Evolutionary conservation across 176 grass and related monocot species (phyloP).

Genomic region (Oryza longistaminata): DNA sequence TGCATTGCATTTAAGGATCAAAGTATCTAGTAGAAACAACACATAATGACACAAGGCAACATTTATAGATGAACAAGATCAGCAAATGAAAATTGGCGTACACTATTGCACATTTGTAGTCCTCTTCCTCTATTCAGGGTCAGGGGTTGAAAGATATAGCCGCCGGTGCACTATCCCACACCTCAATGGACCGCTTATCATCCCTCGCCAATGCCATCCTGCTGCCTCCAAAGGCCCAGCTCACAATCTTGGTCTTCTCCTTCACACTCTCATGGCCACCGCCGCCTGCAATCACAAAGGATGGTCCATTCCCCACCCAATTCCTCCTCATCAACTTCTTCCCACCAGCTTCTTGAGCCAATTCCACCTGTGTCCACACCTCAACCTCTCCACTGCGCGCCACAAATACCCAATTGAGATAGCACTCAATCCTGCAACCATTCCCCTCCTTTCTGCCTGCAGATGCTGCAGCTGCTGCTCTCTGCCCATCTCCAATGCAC

Average conservation of each 20-base stretch:
- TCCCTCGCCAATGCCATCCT: constrained; percentile 76
- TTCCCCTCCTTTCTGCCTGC: constrained; percentile 62
- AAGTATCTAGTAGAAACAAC: not conserved
- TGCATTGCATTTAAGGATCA: constrained; percentile 11
- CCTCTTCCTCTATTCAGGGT: constrained; percentile 1
- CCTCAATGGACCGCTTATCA: constrained; percentile 57
- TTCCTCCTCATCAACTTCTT: constrained; percentile 85
- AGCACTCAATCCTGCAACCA: constrained; percentile 63
- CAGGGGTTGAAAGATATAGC: constrained; percentile 2
- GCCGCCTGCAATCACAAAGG: not conserved
- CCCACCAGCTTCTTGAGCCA: constrained; percentile 38
- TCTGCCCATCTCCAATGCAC: constrained; percentile 48
- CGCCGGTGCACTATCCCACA: constrained; percentile 64
- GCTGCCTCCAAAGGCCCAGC: constrained; percentile 72
- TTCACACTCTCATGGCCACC: not conserved
- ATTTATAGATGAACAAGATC: constrained; percentile 14
- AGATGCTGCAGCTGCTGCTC: not conserved
- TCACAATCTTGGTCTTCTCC: constrained; percentile 59
- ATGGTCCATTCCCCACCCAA: constrained; percentile 55
- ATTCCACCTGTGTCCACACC: constrained; percentile 68
- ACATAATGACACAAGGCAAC: not conserved
- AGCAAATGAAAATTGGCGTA: not conserved
- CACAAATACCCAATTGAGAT: constrained; percentile 67
- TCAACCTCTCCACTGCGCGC: constrained; percentile 49
- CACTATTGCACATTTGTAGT: constrained; percentile 22